These are phyloP conservation scores for Ambrosia hybrid DNA, from an alignment of 140 eudicot species.

Conservation along the genomic window DNA sequence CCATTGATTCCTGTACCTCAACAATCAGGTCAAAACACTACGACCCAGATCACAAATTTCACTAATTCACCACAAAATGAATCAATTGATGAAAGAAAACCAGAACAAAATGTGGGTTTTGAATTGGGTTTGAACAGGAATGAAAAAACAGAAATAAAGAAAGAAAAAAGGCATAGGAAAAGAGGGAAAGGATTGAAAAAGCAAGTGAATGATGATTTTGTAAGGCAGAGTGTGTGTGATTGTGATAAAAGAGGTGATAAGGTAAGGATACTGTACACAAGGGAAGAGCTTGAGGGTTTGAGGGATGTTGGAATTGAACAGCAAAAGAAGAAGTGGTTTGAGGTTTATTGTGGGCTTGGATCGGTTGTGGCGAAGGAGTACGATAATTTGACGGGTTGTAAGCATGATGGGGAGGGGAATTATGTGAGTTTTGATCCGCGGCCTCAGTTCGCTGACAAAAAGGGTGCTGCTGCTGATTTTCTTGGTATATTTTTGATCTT, in stretches of 20 bases:
- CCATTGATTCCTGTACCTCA: neutral
- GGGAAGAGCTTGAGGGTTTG: conserved; percentile 55
- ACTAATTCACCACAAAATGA: conserved; percentile 10
- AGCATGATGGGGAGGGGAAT: conserved; percentile 19
- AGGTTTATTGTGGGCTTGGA: conserved; percentile 63
- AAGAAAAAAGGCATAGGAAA: conserved; percentile 25
- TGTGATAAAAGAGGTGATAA: conserved; percentile 33
- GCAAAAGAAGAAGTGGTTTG: conserved; percentile 74
- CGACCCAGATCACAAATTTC: conserved; percentile 9
- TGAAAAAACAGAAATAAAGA: conserved; percentile 15
- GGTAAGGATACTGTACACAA: conserved; percentile 38
- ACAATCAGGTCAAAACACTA: neutral
- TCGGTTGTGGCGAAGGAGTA: conserved; percentile 56
- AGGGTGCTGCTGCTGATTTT: neutral
- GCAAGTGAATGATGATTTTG: conserved; percentile 6
- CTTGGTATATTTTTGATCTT: conserved; percentile 31
- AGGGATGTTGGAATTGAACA: conserved; percentile 51
- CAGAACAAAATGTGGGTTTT: conserved; percentile 7
- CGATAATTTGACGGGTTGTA: conserved; percentile 40
- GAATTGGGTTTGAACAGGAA: conserved; percentile 9
- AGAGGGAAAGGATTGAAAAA: conserved; percentile 36
- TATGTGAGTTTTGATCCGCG: conserved; percentile 58
- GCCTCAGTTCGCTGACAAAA: conserved; percentile 21
- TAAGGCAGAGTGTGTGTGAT: conserved; percentile 31
- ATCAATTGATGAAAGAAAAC: conserved; percentile 12